Evolutionary conservation across 1,284 basidiomycete genomes (phyloP).

Genomic region (Gomphus sp.): DNA sequence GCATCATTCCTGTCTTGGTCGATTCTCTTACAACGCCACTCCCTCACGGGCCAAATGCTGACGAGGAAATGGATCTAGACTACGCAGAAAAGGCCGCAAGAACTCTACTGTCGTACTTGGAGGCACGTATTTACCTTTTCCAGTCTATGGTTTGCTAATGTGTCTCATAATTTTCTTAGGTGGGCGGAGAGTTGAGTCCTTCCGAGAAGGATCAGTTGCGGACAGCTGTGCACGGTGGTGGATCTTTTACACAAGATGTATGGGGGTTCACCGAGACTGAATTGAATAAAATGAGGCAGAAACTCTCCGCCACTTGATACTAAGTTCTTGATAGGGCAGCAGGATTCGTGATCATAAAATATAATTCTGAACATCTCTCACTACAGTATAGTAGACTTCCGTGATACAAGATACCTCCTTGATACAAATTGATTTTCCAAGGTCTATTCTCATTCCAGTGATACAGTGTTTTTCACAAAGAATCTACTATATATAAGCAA

Average conservation of each 20-base stretch:
- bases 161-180: neutral
- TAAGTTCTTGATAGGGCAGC: too few relatives aligned
- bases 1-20: constrained; percentile 34
- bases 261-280: neutral
- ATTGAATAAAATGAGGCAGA: neutral
- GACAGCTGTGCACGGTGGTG: neutral
- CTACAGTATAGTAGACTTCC: too few relatives aligned
- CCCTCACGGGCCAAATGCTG: constrained; percentile 63
- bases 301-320: neutral
- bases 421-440: too few relatives aligned
- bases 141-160: neutral
- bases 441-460: too few relatives aligned
- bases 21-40: constrained; percentile 39
- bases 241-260: neutral
- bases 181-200: neutral
- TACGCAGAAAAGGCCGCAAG: constrained; percentile 75
- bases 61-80: constrained; percentile 61
- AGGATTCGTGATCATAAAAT: too few relatives aligned
- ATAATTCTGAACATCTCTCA: too few relatives aligned
- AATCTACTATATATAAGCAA: too few relatives aligned
- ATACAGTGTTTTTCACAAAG: too few relatives aligned
- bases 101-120: constrained; percentile 30
- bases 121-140: constrained; percentile 4
- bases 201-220: neutral
- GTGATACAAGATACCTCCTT: too few relatives aligned